Conservation (phyloP, 2,329 filamentous ascomycete genomes). For the Monosporascus ibericus region DNA sequence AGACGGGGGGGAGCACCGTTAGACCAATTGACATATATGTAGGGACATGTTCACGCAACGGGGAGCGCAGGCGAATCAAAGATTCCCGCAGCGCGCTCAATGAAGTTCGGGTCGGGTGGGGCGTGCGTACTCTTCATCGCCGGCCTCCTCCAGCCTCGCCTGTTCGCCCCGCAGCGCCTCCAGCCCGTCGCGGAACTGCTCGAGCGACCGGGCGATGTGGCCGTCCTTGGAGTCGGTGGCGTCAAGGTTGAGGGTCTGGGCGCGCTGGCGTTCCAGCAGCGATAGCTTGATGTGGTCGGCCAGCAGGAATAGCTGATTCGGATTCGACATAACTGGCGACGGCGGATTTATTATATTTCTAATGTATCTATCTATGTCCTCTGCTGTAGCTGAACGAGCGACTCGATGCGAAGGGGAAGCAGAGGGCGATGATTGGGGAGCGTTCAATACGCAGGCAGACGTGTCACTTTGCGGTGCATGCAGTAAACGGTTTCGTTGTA, state of each 20-base stretch:
- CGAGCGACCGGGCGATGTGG: constrained; percentile 81
- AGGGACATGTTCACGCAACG: background rate
- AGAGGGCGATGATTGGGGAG: no score
- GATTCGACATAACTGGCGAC: constrained; percentile 42
- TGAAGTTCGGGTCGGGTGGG: constrained; percentile 1
- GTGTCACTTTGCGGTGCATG: no score
- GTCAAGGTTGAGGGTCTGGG: constrained; percentile 72
- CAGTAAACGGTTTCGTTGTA: no score
- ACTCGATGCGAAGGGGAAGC: no score
- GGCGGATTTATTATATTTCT: background rate
- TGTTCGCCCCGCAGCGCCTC: constrained; percentile 60
- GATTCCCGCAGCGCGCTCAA: no score
- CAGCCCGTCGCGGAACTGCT: constrained; percentile 78
- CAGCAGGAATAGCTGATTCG: constrained; percentile 80
- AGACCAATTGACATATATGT: background rate
- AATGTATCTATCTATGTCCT: background rate
- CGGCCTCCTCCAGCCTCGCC: constrained; percentile 55
- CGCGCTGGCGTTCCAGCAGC: constrained; percentile 83
- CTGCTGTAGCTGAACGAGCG: no score
- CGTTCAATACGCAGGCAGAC: no score
- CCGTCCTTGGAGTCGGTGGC: constrained; percentile 75
- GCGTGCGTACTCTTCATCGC: constrained; percentile 54
- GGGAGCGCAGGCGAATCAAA: background rate
- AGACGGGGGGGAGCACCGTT: constrained; percentile 9
- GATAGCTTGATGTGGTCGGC: constrained; percentile 97